Conservation (phyloP, 2,329 filamentous ascomycete genomes). For the Exserohilum turcica region DNA sequence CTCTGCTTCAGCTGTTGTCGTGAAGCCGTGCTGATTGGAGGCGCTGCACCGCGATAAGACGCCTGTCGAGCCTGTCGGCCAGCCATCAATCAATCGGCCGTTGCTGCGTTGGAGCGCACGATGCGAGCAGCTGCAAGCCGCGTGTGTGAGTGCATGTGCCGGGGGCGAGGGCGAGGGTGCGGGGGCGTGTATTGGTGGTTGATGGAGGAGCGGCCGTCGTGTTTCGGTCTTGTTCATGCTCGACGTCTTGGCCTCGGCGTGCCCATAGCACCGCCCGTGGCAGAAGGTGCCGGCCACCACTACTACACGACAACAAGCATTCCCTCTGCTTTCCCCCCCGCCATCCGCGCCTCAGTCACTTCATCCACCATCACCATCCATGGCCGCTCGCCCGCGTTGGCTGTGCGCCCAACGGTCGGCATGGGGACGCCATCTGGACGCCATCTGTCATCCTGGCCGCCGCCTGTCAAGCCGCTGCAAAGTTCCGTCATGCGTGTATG, state of each 20-base stretch:
- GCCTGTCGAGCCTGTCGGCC: conserved; percentile 5
- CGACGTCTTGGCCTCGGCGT: too few species aligned
- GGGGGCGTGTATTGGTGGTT: too few species aligned
- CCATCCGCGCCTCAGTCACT: neutral
- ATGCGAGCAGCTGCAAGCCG: neutral
- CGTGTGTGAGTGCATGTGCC: too few species aligned
- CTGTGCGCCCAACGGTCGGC: neutral
- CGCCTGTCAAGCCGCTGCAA: conserved; percentile 2
- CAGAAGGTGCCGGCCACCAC: too few species aligned
- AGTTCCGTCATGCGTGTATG: conserved; percentile 5
- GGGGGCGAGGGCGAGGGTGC: too few species aligned
- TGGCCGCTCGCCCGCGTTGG: neutral
- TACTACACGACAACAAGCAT: neutral
- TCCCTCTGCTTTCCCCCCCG: neutral
- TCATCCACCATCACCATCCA: neutral
- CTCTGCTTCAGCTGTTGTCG: conserved; percentile 13
- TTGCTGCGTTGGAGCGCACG: neutral
- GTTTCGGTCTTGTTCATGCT: neutral
- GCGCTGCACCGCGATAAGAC: conserved; percentile 21
- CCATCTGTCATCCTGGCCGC: conserved; percentile 21
- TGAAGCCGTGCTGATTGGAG: conserved; percentile 17
- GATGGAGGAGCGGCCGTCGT: neutral
- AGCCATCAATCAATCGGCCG: neutral
- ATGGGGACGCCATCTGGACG: neutral
- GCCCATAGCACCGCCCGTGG: too few species aligned